Conservation (phyloP, 78 protist species). For the Bodo saltans region DNA sequence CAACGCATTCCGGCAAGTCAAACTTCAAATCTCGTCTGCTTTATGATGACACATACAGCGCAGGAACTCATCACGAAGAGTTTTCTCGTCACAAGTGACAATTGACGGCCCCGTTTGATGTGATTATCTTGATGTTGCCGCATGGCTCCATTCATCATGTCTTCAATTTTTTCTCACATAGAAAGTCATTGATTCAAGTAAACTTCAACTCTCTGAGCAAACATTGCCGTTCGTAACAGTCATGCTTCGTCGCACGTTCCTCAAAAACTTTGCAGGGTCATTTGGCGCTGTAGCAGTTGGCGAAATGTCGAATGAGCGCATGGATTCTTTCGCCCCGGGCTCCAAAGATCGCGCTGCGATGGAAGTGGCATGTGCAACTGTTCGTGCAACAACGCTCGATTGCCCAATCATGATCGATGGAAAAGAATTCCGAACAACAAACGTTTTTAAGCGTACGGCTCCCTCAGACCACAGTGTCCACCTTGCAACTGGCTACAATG, state of each 20-base stretch:
- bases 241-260: no score
- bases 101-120: no score
- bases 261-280: no score
- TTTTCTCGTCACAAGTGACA: no score
- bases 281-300: background rate
- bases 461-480: constrained; percentile 32
- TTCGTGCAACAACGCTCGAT: background rate
- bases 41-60: background rate
- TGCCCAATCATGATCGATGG: constrained; percentile 53
- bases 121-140: no score
- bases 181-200: no score
- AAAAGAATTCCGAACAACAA: background rate
- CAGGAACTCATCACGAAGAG: background rate
- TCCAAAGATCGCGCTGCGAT: constrained; percentile 22
- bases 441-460: background rate
- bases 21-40: background rate
- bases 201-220: no score
- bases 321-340: constrained; percentile 37
- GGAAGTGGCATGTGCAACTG: background rate
- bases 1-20: background rate
- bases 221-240: no score
- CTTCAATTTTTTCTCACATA: no score
- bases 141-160: no score
- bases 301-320: constrained; percentile 1
- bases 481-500: background rate